Evolutionary conservation across 768 basidiomycete species (phyloP).

Genomic region (Lyophyllum shimeji): DNA sequence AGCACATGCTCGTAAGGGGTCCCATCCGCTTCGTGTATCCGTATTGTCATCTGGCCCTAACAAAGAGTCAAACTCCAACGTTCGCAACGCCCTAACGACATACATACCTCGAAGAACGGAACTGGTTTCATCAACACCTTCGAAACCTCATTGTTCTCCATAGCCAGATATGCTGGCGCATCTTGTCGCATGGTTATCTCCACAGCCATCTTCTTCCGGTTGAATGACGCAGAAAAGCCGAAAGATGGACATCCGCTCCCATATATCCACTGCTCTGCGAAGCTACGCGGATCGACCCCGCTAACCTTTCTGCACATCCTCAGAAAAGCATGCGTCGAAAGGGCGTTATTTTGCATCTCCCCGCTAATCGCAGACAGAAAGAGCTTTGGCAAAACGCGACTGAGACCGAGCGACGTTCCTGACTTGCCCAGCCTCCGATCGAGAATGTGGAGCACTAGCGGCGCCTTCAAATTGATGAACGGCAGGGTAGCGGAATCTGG

Average conservation of each 20-base stretch:
- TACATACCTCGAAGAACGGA: constrained; percentile 78
- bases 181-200: constrained; percentile 94
- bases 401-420: constrained; percentile 91
- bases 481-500: constrained; percentile 77
- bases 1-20: constrained; percentile 98
- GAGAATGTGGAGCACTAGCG: constrained; percentile 94
- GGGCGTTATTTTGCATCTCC: constrained; percentile 79
- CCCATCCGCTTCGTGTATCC: constrained; percentile 98
- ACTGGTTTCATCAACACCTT: constrained; percentile 78
- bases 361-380: constrained; percentile 93
- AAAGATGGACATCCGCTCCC: constrained; percentile 95
- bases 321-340: constrained; percentile 90
- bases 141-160: constrained; percentile 68
- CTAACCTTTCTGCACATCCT: constrained; percentile 91
- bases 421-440: constrained; percentile 93
- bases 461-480: constrained; percentile 94
- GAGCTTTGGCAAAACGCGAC: constrained; percentile 92
- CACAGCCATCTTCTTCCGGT: constrained; percentile 97
- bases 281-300: constrained; percentile 84
- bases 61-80: background rate
- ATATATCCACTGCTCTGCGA: constrained; percentile 99
- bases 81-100: background rate
- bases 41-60: constrained; percentile 96
- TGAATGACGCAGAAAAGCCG: constrained; percentile 87
- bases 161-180: constrained; percentile 71